phyloP scores from a whole-genome alignment of 1,284 basidiomycete species.

The Schizophyllum amplum region DNA sequence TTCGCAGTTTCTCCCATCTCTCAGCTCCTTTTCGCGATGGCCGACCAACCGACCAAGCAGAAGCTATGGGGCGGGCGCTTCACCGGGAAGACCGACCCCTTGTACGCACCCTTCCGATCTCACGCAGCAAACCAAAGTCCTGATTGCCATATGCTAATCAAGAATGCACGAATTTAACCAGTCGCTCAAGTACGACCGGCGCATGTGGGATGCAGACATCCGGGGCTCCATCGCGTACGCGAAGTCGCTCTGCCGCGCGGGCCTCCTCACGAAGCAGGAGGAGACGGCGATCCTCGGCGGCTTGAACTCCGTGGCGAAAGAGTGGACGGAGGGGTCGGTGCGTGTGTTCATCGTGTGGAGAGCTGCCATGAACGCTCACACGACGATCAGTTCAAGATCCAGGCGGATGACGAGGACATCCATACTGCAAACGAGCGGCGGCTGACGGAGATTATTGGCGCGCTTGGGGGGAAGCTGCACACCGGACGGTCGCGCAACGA shows the following conservation, averaged over 20 bases:
- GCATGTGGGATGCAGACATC: conserved; percentile 91
- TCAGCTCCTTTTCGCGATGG: conserved; percentile 25
- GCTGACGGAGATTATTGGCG: conserved; percentile 87
- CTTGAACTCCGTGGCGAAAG: conserved; percentile 70
- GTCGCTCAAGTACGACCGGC: conserved; percentile 89
- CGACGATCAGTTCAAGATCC: conserved; percentile 53
- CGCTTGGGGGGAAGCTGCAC: conserved; percentile 88
- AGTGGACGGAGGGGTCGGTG: conserved; percentile 77
- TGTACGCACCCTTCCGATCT: conserved; percentile 35
- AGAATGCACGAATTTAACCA: conserved; percentile 97
- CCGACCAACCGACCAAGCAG: conserved; percentile 61
- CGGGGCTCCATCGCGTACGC: conserved; percentile 94
- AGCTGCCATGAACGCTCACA: conserved; percentile 1
- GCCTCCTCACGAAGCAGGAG: conserved; percentile 76
- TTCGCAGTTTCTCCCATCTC: background rate
- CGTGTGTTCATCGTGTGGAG: conserved; percentile 15
- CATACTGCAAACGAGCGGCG: conserved; percentile 99
- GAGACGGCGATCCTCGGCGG: conserved; percentile 70
- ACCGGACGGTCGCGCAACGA: conserved; percentile 96
- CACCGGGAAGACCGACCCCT: conserved; percentile 80
- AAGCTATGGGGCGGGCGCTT: conserved; percentile 89
- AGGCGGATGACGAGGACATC: conserved; percentile 93
- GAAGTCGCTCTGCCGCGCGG: conserved; percentile 72
- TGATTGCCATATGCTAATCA: conserved; percentile 4
- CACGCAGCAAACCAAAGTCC: background rate